Base-by-base conservation (phyloP, 2,329 filamentous ascomycete species). In the Ophiostoma perfectum region DNA sequence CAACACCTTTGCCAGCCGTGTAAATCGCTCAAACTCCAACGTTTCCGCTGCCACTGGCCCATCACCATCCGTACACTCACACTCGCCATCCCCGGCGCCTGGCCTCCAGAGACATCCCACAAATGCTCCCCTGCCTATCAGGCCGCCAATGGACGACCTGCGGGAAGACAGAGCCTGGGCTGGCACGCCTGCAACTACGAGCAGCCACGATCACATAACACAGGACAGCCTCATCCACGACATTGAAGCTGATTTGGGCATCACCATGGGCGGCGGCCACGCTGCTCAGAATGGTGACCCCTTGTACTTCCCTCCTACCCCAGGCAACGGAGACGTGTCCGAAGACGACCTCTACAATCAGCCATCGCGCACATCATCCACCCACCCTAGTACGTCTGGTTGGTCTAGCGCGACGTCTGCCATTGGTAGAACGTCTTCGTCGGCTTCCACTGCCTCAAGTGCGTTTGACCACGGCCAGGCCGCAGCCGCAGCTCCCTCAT, bases 101-200 rank as follows among this genome's bases (percentile, higher is more conserved):
- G 80, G 82, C n/a, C 75, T 86, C 11, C 80, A 81, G 70, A 80
- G 85, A 66, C 84, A 87, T 69, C 86, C 86, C 1, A 88, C 86
- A 16, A 83, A 87, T 75, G 81, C 86, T 68, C 82, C 86, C 58
- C 77, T 88, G 64, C 83, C 85, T n/a, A 86, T 78, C 69, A 81
- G 83, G 63, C 85, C 81, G 62, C 66, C 69, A 36, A 78, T 80
- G 71, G 81, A 81, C 9, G 77, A 79, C 64, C 70, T 81, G 49
- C 76, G 78, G 3, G 81, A 83, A 69, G 78, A 81, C 58, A 75
- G 75, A 2, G 76, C 78, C 49, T 82, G 81, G 76, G 42, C 41
- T 1, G 16, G 39, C 18, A 42, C 18, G 42, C 63, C 63, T 58
- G 39, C 66, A 58, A 8, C 36, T 3, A 39, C 64, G 27, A 49